These are phyloP conservation scores for Barnettozyma botsteinii DNA, from an alignment of 805 yeast genomes.

Conservation along the genomic window DNA sequence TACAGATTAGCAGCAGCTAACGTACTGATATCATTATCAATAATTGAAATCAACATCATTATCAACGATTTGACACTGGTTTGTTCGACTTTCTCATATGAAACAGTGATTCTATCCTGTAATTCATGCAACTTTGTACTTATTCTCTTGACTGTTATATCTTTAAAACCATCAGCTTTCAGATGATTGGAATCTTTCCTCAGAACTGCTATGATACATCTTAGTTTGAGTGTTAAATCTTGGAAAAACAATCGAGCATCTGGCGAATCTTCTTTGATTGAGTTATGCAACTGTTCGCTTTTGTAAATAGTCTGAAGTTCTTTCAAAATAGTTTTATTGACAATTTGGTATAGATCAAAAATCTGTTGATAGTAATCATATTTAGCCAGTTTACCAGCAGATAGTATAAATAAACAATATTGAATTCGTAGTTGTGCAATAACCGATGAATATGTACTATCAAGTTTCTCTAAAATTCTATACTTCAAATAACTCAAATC, in stretches of 20 bases:
- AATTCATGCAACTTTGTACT: background rate
- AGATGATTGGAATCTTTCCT: background rate
- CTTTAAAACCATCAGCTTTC: background rate
- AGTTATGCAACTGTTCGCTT: background rate
- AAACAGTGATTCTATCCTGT: conserved; percentile 5
- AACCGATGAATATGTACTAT: background rate
- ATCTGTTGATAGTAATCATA: background rate
- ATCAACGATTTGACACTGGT: conserved; percentile 8
- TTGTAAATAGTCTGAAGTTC: background rate
- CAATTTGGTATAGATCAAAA: background rate
- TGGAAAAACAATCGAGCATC: conserved; percentile 1
- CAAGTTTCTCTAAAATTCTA: conserved; percentile 11
- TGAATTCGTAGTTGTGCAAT: conserved; percentile 4
- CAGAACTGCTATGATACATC: background rate
- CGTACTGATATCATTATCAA: background rate
- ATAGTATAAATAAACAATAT: background rate
- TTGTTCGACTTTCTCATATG: conserved; percentile 8
- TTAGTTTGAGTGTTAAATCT: conserved; percentile 2
- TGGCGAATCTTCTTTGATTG: background rate
- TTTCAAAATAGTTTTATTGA: background rate
- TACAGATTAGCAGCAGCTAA: background rate
- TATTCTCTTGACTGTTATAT: background rate
- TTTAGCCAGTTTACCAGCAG: background rate
- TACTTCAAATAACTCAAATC: background rate
- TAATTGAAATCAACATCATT: conserved; percentile 2